These are phyloP conservation scores for Knufia petricola DNA, from an alignment of 2,329 filamentous ascomycete genomes.

Conservation along the genomic window DNA sequence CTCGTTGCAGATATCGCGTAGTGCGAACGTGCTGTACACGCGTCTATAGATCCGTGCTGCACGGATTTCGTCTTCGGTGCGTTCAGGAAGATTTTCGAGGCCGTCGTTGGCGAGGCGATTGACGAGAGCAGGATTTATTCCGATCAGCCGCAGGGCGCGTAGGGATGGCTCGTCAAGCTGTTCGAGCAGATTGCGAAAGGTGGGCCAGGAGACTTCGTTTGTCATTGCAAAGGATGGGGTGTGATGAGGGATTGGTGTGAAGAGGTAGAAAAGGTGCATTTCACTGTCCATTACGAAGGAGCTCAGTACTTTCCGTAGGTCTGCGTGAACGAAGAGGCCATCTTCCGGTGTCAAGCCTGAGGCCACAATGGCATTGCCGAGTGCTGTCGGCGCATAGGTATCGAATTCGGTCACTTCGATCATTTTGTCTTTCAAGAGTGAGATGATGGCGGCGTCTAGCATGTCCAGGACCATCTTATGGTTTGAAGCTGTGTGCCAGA, in stretches of 20 bases:
- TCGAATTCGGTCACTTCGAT: constrained; percentile 40
- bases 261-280: constrained; percentile 69
- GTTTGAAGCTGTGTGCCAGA: constrained; percentile 47
- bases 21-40: constrained; percentile 65
- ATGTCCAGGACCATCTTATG: constrained; percentile 42
- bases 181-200: constrained; percentile 63
- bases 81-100: constrained; percentile 47
- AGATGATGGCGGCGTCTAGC: constrained; percentile 50
- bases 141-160: constrained; percentile 58
- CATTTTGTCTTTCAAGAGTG: constrained; percentile 48
- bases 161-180: constrained; percentile 60
- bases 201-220: constrained; percentile 57
- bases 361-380: constrained; percentile 62
- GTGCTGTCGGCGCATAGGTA: constrained; percentile 51
- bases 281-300: constrained; percentile 74
- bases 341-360: constrained; percentile 66
- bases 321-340: constrained; percentile 61
- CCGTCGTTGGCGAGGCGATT: constrained; percentile 59
- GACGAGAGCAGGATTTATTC: constrained; percentile 57
- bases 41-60: constrained; percentile 56
- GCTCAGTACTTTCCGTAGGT: constrained; percentile 56
- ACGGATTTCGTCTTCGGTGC: constrained; percentile 51
- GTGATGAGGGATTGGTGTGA: constrained; percentile 57
- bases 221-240: constrained; percentile 30
- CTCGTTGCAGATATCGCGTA: constrained; percentile 72